Evolutionary conservation across 2,329 filamentous ascomycete genomes (phyloP).

Genomic region (Parascedosporium putredinis): DNA sequence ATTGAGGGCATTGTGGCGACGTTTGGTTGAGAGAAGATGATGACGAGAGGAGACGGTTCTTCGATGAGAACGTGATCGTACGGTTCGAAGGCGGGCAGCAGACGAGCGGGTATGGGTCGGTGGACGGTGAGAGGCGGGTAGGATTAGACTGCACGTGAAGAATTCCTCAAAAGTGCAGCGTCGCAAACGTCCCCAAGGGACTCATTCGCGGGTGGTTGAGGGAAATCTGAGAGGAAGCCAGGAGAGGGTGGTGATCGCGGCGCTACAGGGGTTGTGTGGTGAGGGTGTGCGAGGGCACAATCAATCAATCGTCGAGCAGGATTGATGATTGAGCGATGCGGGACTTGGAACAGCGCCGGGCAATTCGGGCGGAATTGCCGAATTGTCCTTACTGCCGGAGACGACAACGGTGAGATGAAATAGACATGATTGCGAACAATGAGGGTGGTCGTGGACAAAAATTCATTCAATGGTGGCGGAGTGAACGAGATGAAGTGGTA

Average conservation of each 20-base stretch:
- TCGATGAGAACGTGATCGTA: not conserved
- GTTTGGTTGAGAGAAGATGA: conserved; percentile 10
- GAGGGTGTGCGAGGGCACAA: too few relatives aligned
- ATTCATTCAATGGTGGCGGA: not conserved
- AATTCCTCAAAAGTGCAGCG: not conserved
- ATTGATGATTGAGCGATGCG: not conserved
- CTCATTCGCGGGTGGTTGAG: not conserved
- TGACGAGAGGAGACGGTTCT: conserved; percentile 9
- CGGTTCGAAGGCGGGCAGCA: too few relatives aligned
- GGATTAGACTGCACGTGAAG: conserved; percentile 5
- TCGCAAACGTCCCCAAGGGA: not conserved
- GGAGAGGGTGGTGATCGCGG: not conserved
- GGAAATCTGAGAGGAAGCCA: not conserved
- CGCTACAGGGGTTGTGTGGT: too few relatives aligned
- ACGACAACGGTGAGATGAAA: not conserved
- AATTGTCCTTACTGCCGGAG: not conserved
- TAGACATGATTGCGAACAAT: not conserved
- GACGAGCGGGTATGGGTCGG: too few relatives aligned
- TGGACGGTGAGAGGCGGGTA: too few relatives aligned
- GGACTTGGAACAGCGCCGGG: not conserved
- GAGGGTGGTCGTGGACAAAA: too few relatives aligned
- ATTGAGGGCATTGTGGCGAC: conserved; percentile 3
- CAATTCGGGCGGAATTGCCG: not conserved
- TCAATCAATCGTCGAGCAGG: too few relatives aligned
- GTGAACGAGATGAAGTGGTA: not conserved